Evolutionary conservation across 192 early-diverging fungal genomes (phyloP).

Genomic region (Gigaspora rosea): DNA sequence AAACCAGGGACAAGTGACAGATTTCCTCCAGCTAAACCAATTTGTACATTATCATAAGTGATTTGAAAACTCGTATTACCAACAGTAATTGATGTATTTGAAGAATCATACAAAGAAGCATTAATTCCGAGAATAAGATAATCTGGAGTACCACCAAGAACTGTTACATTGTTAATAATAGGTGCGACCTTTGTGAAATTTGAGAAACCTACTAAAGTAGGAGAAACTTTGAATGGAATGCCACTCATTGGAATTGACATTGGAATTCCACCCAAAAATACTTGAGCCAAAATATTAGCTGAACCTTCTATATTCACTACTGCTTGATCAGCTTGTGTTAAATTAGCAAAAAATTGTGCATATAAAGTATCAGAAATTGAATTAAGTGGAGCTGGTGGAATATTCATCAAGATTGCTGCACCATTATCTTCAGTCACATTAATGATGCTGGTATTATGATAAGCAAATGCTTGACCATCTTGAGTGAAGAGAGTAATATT

Average conservation of each 20-base stretch:
- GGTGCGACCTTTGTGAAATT: constrained; percentile 46
- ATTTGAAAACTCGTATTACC: constrained; percentile 55
- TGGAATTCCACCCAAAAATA: constrained; percentile 47
- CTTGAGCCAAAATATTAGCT: constrained; percentile 46
- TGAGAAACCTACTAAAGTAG: constrained; percentile 48
- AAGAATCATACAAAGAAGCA: constrained; percentile 49
- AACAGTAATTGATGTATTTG: constrained; percentile 47
- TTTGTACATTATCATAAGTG: constrained; percentile 41
- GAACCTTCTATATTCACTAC: constrained; percentile 43
- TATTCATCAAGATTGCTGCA: constrained; percentile 39
- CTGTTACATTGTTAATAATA: constrained; percentile 46
- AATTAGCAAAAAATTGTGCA: constrained; percentile 43
- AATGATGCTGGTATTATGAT: constrained; percentile 37
- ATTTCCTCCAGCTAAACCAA: constrained; percentile 51
- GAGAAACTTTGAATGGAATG: constrained; percentile 48
- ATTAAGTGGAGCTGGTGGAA: constrained; percentile 38
- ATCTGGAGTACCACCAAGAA: constrained; percentile 42
- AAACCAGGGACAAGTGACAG: constrained; percentile 50
- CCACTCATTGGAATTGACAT: constrained; percentile 45
- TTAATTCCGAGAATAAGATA: constrained; percentile 45
- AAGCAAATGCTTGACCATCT: constrained; percentile 37
- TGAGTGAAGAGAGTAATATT: constrained; percentile 33
- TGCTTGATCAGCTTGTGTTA: constrained; percentile 40
- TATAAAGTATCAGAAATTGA: constrained; percentile 34
- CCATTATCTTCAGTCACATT: constrained; percentile 39